Conservation (phyloP, 2,329 filamentous ascomycete species). For the Curvularia eragrostidis region DNA sequence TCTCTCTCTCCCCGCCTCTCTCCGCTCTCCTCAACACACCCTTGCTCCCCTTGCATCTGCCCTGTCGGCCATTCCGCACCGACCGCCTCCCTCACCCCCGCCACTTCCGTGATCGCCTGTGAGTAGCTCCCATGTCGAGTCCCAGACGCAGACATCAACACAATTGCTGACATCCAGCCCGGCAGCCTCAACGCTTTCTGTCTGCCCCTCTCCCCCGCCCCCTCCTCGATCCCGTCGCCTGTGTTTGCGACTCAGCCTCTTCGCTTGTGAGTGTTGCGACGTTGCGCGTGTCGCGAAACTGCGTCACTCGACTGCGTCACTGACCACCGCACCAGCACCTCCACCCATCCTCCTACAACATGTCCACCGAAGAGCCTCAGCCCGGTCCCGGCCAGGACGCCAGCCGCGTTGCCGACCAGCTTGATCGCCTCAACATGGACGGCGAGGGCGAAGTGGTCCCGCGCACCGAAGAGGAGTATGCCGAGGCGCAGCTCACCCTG, state of each 20-base stretch:
- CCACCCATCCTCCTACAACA: slow-evolving; percentile 47
- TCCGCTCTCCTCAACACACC: slow-evolving; percentile 26
- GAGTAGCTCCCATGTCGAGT: slow-evolving; percentile 30
- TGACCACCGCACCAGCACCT: slow-evolving; percentile 36
- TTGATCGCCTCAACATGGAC: slow-evolving; percentile 51
- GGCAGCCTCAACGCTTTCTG: slow-evolving; percentile 16
- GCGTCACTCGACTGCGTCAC: slow-evolving; percentile 45
- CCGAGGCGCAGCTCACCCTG: slow-evolving; percentile 87
- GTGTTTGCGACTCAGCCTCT: slow-evolving; percentile 12
- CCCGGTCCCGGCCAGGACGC: slow-evolving; percentile 42
- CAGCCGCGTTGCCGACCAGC: slow-evolving; percentile 51
- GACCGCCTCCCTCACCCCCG: slow-evolving; percentile 45
- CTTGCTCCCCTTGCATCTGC: slow-evolving; percentile 20
- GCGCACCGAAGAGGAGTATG: slow-evolving; percentile 97
- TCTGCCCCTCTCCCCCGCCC: slow-evolving; percentile 17
- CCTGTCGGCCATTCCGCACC: slow-evolving; percentile 35
- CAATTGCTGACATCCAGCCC: slow-evolving; percentile 30
- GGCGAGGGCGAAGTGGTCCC: slow-evolving; percentile 73
- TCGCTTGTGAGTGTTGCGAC: slow-evolving; percentile 28
- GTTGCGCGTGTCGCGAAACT: slow-evolving; percentile 24
- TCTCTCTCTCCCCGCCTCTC: slow-evolving; percentile 25
- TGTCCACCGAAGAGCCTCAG: slow-evolving; percentile 52
- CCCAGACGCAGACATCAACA: slow-evolving; percentile 32
- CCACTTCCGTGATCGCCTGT: slow-evolving; percentile 44
- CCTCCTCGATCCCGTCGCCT: slow-evolving; percentile 8